A percentile compares a stretch with the other conserved stretches of the same genome.
These are phyloP conservation scores for Wickerhamiella dianesei DNA, from an alignment of 805 yeast genomes.

Conservation along the genomic window DNA sequence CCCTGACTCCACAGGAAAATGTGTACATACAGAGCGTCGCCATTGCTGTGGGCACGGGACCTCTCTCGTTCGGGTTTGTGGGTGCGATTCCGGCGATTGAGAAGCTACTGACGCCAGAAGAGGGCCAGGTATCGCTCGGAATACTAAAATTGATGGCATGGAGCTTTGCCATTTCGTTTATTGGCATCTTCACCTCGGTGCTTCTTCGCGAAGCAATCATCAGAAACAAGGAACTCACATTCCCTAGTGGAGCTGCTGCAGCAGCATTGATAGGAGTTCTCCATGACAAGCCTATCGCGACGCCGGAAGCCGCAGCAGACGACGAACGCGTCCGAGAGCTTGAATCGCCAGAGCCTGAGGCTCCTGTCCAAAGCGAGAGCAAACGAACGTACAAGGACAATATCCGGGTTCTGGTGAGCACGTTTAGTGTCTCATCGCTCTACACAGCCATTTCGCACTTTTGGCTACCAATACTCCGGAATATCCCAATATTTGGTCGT, in stretches of 20 bases:
- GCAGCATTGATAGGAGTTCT: conserved; percentile 83
- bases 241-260: conserved; percentile 94
- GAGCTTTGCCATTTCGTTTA: conserved; percentile 79
- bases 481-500: conserved; percentile 64
- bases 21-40: conserved; percentile 86
- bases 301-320: conserved; percentile 8
- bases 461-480: conserved; percentile 41
- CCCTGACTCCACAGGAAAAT: conserved; percentile 72
- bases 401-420: conserved; percentile 41
- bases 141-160: conserved; percentile 53
- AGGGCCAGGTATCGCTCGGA: conserved; percentile 32
- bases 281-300: conserved; percentile 42
- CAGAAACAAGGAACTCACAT: conserved; percentile 72
- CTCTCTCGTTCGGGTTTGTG: conserved; percentile 84
- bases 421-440: conserved; percentile 55
- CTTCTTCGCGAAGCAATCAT: conserved; percentile 79
- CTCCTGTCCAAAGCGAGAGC: not conserved
- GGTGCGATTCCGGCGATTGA: conserved; percentile 96
- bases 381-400: conserved; percentile 32
- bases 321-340: conserved; percentile 2
- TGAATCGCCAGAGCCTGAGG: not conserved
- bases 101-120: conserved; percentile 65
- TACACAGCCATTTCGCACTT: conserved; percentile 61
- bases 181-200: conserved; percentile 91
- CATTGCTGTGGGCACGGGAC: conserved; percentile 96